Base-by-base conservation (phyloP, 306 rosid genomes). In the Prosopis cineraria region DNA sequence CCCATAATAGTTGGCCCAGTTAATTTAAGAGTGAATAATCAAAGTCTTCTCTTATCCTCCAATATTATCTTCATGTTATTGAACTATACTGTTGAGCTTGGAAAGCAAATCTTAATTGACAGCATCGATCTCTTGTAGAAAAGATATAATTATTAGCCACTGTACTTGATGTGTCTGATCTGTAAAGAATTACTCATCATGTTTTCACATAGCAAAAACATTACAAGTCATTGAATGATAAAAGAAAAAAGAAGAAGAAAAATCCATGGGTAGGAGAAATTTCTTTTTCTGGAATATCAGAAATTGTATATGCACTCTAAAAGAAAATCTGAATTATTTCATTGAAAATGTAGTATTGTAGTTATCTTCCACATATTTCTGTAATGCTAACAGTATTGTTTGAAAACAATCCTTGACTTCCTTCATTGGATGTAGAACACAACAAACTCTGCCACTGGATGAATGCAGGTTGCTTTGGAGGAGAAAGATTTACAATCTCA, bases 401-500 rank as follows among this genome's bases (percentile, higher is more conserved):
- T 19, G 86, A 56, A 10, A 16, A 36, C 6, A 22, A 20, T 45
- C 7, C 14, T 1, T 48, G 7, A 6, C 59, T 56, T 71, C 68
- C 68, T 2, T 78, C 58, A 20, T 39, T 37, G 6, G 62, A 39
- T 0, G n/a, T 14, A 16, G 72, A 27, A 55, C 22, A 55, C n/a
- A 33, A 5, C 71, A 78, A 40, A 24, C 70, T 41, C 34, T 83
- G 65, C n/a, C 13, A 39, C 25, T 19, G 13, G 39, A 68, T 8
- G 76, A 78, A 79, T 60, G 86, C 86, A 19, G 83, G 86, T 68
- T 68, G 27, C 14, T 11, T 68, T 73, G 86, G 68, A 20, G 73
- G 73, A 58, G 82, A 73, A 67, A 78, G 79, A 24, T 45, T 8
- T 3, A 6, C 30, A 36, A 67, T 68, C 52, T 82, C 85, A 77